Evolutionary conservation across 331 rosid species (phyloP).

Genomic region (Quercus lobata): DNA sequence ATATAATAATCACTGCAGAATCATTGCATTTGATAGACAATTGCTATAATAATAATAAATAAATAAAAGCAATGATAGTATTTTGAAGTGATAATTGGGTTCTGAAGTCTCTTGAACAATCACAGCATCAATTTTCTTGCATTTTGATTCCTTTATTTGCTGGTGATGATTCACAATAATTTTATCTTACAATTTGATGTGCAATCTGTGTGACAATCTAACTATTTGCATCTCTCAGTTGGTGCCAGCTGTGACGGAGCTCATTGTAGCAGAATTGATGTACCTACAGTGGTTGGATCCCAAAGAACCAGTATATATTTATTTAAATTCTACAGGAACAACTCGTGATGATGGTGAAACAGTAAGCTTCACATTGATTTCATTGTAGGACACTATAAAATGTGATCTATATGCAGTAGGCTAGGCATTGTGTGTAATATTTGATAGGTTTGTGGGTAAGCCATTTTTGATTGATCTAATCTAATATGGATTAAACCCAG

Average conservation of each 20-base stretch:
- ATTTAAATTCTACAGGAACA: conserved; percentile 93
- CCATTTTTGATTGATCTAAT: neutral
- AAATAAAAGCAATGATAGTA: neutral
- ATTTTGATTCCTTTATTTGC: neutral
- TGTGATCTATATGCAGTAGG: neutral
- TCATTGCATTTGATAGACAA: neutral
- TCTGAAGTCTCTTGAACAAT: neutral
- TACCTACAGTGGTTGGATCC: conserved; percentile 86
- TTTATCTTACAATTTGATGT: conserved; percentile 22
- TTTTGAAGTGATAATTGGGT: neutral
- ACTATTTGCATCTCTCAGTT: conserved; percentile 50
- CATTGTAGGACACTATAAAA: conserved; percentile 7
- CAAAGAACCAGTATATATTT: conserved; percentile 69
- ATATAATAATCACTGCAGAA: neutral
- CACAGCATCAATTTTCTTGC: neutral
- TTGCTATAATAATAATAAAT: neutral
- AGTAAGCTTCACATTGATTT: conserved; percentile 38
- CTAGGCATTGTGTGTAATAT: neutral
- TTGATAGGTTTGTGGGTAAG: neutral
- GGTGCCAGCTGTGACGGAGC: conserved; percentile 98
- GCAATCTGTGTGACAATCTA: conserved; percentile 23
- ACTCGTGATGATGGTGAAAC: conserved; percentile 97
- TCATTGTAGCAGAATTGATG: conserved; percentile 84
- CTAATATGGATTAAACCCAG: neutral
- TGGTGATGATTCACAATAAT: neutral